phyloP scores from a whole-genome alignment of 2,329 filamentous ascomycete genomes.

The Fusarium incarnatum region DNA sequence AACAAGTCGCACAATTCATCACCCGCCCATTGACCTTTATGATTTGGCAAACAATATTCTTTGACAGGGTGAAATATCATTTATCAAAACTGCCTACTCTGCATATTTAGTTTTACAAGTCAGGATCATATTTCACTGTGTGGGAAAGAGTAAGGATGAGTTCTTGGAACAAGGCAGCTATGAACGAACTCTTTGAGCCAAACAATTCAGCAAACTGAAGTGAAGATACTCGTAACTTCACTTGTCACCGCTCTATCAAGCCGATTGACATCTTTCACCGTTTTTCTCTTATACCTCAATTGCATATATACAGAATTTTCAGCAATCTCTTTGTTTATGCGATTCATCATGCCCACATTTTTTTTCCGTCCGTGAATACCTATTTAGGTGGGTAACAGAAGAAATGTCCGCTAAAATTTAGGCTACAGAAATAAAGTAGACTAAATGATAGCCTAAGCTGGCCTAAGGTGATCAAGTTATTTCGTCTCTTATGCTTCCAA shows the following conservation, averaged over 20 bases:
- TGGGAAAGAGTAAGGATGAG: neutral
- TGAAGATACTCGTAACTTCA: neutral
- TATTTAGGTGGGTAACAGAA: too few species aligned
- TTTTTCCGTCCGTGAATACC: neutral
- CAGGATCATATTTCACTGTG: neutral
- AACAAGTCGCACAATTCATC: conserved; percentile 12
- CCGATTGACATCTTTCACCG: neutral
- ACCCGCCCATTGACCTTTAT: conserved; percentile 14
- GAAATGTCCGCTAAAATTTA: too few species aligned
- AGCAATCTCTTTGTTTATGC: neutral
- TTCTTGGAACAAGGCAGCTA: neutral
- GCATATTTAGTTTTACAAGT: neutral
- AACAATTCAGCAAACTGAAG: neutral
- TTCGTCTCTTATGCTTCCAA: too few species aligned
- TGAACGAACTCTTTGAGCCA: neutral
- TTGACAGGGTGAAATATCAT: neutral
- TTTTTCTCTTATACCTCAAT: neutral
- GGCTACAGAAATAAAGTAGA: too few species aligned
- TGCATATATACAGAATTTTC: neutral
- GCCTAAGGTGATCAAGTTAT: too few species aligned
- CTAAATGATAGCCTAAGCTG: too few species aligned
- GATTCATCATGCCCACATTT: neutral
- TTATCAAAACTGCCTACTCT: neutral
- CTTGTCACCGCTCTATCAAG: neutral
- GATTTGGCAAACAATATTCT: neutral